Conservation (phyloP, 2,329 filamentous ascomycete species). For the Capronia coronata region DNA sequence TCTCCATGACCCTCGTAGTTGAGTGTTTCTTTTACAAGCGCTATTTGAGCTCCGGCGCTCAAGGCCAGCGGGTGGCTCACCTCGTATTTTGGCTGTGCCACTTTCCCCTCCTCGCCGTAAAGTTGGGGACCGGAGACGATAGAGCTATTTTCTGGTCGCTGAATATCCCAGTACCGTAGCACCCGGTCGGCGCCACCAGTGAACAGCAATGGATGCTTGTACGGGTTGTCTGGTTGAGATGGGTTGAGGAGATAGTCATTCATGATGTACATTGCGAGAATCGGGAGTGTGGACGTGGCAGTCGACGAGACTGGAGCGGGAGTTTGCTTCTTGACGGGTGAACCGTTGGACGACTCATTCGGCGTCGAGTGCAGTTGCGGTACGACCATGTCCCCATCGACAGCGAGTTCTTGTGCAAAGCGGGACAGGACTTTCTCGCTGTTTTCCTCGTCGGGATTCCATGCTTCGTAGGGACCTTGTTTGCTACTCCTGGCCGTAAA, state of each 20-base stretch:
- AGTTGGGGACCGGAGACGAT: slow-evolving; percentile 63
- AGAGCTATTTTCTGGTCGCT: slow-evolving; percentile 67
- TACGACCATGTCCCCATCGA: slow-evolving; percentile 9
- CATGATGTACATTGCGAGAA: slow-evolving; percentile 44
- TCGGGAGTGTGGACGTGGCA: slow-evolving; percentile 3
- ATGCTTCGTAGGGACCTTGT: slow-evolving; percentile 65
- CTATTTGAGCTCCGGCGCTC: slow-evolving; percentile 49
- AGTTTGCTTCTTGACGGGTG: slow-evolving; percentile 7
- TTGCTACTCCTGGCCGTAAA: slow-evolving; percentile 12
- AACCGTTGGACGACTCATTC: slow-evolving; percentile 3
- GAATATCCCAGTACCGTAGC: slow-evolving; percentile 88
- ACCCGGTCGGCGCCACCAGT: slow-evolving; percentile 86
- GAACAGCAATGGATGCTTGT: slow-evolving; percentile 74
- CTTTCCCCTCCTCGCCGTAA: slow-evolving; percentile 58
- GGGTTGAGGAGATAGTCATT: slow-evolving; percentile 51
- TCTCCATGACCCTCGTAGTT: slow-evolving; percentile 36
- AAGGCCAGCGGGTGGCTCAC: slow-evolving; percentile 48
- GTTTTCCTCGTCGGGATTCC: slow-evolving; percentile 84
- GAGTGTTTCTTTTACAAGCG: slow-evolving; percentile 60
- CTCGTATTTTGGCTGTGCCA: slow-evolving; percentile 61
- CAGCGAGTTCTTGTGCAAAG: slow-evolving; percentile 55
- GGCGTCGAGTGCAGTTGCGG: background rate
- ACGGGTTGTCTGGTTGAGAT: slow-evolving; percentile 30
- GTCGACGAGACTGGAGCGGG: background rate
- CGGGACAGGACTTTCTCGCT: slow-evolving; percentile 79